A percentile compares a stretch with the other conserved stretches of the same genome.
These are phyloP conservation scores for Ilyonectria mors-panacis DNA, from an alignment of 2,329 filamentous ascomycete genomes.

Conservation along the genomic window DNA sequence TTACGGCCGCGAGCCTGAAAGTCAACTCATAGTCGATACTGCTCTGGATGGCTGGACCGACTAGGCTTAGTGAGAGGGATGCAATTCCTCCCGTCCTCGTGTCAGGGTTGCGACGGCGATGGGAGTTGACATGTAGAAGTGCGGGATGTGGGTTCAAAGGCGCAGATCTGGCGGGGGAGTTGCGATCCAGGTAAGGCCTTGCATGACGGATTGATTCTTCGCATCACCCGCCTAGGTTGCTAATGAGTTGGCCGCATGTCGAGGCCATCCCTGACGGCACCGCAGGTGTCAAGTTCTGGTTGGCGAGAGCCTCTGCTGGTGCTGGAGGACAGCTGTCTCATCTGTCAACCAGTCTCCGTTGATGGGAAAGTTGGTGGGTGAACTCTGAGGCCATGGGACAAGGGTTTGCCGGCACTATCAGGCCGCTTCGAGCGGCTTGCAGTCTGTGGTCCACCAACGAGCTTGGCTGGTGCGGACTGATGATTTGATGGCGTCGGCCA, in stretches of 20 bases:
- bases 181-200: conserved; percentile 27
- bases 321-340: conserved; percentile 2
- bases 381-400: conserved; percentile 43
- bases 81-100: neutral
- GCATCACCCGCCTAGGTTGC: conserved; percentile 9
- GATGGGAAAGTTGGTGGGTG: conserved; percentile 35
- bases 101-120: neutral
- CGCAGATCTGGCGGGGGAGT: conserved; percentile 38
- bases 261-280: neutral
- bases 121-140: conserved; percentile 26
- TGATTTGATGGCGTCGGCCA: conserved; percentile 33
- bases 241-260: conserved; percentile 10
- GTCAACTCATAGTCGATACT: neutral
- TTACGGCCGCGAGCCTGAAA: neutral
- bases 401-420: conserved; percentile 43
- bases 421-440: conserved; percentile 44
- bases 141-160: conserved; percentile 37
- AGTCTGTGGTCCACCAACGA: conserved; percentile 37
- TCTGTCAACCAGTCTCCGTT: conserved; percentile 2
- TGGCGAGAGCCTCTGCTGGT: conserved; percentile 12
- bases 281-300: conserved; percentile 12
- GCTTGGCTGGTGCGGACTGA: conserved; percentile 33
- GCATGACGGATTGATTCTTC: conserved; percentile 24
- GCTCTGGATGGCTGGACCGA: neutral
- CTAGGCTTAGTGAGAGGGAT: neutral